Evolutionary conservation across 169 alveolate genomes (phyloP).

Genomic region (Cryptosporidium viatorum): DNA sequence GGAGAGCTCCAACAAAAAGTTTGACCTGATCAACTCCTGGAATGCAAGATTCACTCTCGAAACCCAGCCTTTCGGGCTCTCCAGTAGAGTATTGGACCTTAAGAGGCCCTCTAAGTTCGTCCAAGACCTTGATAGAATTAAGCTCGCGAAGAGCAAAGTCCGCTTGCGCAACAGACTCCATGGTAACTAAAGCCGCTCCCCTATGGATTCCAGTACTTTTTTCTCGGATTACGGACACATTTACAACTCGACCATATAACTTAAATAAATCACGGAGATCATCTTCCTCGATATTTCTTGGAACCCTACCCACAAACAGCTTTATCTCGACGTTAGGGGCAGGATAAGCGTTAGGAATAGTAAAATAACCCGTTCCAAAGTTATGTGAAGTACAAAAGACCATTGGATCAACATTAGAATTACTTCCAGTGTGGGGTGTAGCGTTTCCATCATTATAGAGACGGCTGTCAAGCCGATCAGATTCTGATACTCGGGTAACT

Average conservation of each 20-base stretch:
- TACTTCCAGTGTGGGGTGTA: not conserved
- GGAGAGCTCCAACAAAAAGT: constrained; percentile 90
- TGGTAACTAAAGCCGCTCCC: constrained; percentile 83
- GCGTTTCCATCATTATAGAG: not conserved
- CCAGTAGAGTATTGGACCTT: constrained; percentile 90
- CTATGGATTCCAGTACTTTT: constrained; percentile 87
- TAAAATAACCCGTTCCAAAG: constrained; percentile 3
- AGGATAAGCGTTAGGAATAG: constrained; percentile 78
- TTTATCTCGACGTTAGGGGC: constrained; percentile 92
- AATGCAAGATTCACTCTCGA: constrained; percentile 83
- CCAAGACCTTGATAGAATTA: constrained; percentile 83
- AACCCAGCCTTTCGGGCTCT: constrained; percentile 88
- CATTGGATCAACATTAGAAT: not conserved
- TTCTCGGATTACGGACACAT: constrained; percentile 87
- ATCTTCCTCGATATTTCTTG: constrained; percentile 85
- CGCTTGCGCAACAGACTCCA: constrained; percentile 91
- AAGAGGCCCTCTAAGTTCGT: constrained; percentile 87
- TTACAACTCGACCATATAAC: constrained; percentile 89
- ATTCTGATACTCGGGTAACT: not conserved
- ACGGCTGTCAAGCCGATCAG: not conserved
- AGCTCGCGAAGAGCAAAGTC: constrained; percentile 90
- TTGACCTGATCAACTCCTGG: constrained; percentile 90
- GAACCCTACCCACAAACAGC: constrained; percentile 90
- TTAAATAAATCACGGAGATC: constrained; percentile 85
- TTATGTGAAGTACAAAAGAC: not conserved